A percentile compares a stretch with the other conserved stretches of the same genome.
These are phyloP conservation scores for Microcera coccophila DNA, from an alignment of 2,329 filamentous ascomycete genomes.

Conservation along the genomic window DNA sequence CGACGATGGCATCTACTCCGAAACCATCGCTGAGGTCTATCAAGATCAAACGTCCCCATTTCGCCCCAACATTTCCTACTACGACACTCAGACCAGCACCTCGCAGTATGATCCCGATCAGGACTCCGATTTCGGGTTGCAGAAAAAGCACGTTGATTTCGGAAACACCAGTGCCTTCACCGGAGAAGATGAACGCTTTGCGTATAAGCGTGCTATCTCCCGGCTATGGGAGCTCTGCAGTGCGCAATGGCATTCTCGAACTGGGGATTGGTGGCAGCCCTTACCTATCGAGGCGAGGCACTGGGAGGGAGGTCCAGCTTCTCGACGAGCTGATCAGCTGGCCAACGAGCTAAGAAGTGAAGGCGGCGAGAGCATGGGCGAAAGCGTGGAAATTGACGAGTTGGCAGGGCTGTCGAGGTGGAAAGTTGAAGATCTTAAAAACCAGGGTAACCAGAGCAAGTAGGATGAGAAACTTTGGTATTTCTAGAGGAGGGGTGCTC, in stretches of 20 bases:
- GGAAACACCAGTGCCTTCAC: slow-evolving; percentile 65
- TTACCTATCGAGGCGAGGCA: slow-evolving; percentile 59
- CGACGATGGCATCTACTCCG: slow-evolving; percentile 40
- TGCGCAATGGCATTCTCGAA: slow-evolving; percentile 64
- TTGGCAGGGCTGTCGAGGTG: slow-evolving; percentile 39
- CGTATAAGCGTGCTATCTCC: slow-evolving; percentile 71
- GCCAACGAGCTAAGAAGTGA: slow-evolving; percentile 3
- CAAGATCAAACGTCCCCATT: slow-evolving; percentile 75
- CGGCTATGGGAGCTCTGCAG: slow-evolving; percentile 82
- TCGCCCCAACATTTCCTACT: slow-evolving; percentile 70
- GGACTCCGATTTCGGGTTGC: slow-evolving; percentile 52
- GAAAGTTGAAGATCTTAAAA: slow-evolving; percentile 33
- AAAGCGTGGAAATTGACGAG: slow-evolving; percentile 35
- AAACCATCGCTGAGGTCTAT: slow-evolving; percentile 62
- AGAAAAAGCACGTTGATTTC: slow-evolving; percentile 55
- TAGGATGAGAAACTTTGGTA: no score
- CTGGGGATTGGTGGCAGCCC: slow-evolving; percentile 68
- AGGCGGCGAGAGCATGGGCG: slow-evolving; percentile 31
- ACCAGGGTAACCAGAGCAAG: slow-evolving; percentile 15
- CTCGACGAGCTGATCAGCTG: slow-evolving; percentile 17
- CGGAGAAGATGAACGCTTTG: slow-evolving; percentile 77
- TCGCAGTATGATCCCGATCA: slow-evolving; percentile 53
- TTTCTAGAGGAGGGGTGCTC: no score
- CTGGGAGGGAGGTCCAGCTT: slow-evolving; percentile 54
- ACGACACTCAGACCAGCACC: slow-evolving; percentile 46